Evolutionary conservation across 2,329 filamentous ascomycete genomes (phyloP).

Genomic region (Exophiala mesophila): DNA sequence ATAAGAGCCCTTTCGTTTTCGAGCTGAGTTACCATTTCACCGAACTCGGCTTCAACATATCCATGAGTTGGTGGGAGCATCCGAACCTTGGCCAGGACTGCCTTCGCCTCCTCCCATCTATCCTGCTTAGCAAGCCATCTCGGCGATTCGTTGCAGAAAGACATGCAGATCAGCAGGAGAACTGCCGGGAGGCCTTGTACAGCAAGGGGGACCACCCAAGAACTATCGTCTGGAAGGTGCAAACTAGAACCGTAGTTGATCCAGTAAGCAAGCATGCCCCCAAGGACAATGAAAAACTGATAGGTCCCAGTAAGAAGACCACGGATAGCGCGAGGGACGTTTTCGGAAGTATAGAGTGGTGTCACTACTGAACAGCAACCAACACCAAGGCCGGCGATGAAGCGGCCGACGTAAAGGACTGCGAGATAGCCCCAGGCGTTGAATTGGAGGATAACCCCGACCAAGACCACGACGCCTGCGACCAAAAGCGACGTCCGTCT

Average conservation of each 20-base stretch:
- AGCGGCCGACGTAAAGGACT: conserved; percentile 53
- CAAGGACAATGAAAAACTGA: conserved; percentile 51
- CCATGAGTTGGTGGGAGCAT: conserved; percentile 49
- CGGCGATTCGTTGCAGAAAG: conserved; percentile 32
- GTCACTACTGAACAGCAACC: conserved; percentile 55
- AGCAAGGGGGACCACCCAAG: conserved; percentile 59
- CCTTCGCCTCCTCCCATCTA: conserved; percentile 60
- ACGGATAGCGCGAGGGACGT: conserved; percentile 54
- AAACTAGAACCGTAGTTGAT: conserved; percentile 51
- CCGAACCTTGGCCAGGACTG: conserved; percentile 53
- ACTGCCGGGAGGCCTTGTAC: conserved; percentile 53
- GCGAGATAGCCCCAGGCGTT: conserved; percentile 39
- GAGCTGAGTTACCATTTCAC: conserved; percentile 57
- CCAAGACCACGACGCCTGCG: conserved; percentile 47
- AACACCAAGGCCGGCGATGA: conserved; percentile 54
- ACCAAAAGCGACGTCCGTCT: conserved; percentile 51
- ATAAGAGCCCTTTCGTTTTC: conserved; percentile 57
- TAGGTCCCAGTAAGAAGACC: conserved; percentile 57
- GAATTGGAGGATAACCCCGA: conserved; percentile 37
- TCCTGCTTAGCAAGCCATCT: conserved; percentile 54
- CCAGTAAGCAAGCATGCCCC: conserved; percentile 45
- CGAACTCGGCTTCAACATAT: conserved; percentile 55
- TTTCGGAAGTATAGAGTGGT: conserved; percentile 58
- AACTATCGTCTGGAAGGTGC: conserved; percentile 42
- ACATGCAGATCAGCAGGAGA: conserved; percentile 29